Evolutionary conservation across 371 early-diverging fungal species (phyloP).

Genomic region (Zychaea mexicana): DNA sequence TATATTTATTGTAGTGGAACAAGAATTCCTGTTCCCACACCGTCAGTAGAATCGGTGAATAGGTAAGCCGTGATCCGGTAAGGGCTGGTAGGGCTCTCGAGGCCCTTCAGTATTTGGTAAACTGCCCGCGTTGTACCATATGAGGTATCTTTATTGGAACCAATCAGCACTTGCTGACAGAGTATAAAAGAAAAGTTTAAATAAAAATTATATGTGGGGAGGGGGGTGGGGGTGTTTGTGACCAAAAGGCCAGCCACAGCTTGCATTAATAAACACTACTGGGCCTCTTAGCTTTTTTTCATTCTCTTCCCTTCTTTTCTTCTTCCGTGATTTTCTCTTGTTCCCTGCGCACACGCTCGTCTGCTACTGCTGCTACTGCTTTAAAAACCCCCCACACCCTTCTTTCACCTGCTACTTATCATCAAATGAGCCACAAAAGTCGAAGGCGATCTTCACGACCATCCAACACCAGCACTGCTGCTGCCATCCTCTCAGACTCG

Average conservation of each 20-base stretch:
- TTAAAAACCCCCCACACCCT: background rate
- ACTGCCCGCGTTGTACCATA: background rate
- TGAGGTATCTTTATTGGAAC: background rate
- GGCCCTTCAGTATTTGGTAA: background rate
- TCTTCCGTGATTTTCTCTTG: too few relatives aligned
- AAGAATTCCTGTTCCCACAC: too few relatives aligned
- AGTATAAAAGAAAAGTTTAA: background rate
- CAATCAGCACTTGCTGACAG: background rate
- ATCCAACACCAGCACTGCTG: background rate
- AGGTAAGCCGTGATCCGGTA: background rate
- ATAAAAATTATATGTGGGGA: background rate
- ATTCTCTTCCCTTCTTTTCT: too few relatives aligned
- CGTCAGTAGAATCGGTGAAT: too few relatives aligned
- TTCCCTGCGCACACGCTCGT: too few relatives aligned
- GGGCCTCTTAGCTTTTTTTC: background rate
- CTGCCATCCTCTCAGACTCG: conserved; percentile 1
- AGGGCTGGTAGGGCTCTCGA: background rate
- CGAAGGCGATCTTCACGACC: background rate
- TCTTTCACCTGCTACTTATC: background rate
- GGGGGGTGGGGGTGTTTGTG: background rate
- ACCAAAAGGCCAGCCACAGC: too few relatives aligned
- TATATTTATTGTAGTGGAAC: too few relatives aligned
- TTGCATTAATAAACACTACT: too few relatives aligned
- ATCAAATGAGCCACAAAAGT: background rate
- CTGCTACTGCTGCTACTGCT: too few relatives aligned